Evolutionary conservation across 768 basidiomycete genomes (phyloP).

Genomic region (Clavaria fumosa): DNA sequence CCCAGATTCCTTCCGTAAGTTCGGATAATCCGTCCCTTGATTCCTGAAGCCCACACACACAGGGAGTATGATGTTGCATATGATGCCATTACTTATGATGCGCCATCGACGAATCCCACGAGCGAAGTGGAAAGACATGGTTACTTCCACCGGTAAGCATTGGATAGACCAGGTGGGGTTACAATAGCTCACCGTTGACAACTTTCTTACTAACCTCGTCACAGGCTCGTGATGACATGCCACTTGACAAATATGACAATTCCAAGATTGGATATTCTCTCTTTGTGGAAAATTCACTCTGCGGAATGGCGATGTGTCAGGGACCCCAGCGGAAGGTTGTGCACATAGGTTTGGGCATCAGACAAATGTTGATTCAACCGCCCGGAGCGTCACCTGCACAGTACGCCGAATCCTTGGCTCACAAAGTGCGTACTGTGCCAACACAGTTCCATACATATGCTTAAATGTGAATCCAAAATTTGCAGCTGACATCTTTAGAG

Average conservation of each 20-base stretch:
- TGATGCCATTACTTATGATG: slow-evolving; percentile 78
- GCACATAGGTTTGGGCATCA: slow-evolving; percentile 71
- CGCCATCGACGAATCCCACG: slow-evolving; percentile 66
- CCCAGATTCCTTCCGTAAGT: slow-evolving; percentile 55
- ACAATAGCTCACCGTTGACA: slow-evolving; percentile 1
- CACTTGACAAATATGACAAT: slow-evolving; percentile 46
- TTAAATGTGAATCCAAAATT: too few species aligned
- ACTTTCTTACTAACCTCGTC: slow-evolving; percentile 1
- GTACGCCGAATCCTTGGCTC: slow-evolving; percentile 60
- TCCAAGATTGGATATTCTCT: slow-evolving; percentile 76
- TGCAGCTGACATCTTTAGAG: slow-evolving; percentile 28
- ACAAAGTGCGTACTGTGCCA: slow-evolving; percentile 39
- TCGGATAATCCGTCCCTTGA: background rate
- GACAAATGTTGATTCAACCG: slow-evolving; percentile 49
- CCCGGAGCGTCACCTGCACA: slow-evolving; percentile 38
- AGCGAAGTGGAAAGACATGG: slow-evolving; percentile 54
- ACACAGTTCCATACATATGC: background rate
- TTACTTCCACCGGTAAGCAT: slow-evolving; percentile 49
- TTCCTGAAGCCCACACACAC: background rate
- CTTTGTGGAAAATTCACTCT: slow-evolving; percentile 47
- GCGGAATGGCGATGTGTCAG: slow-evolving; percentile 80
- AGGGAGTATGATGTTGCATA: slow-evolving; percentile 60
- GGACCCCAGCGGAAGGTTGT: slow-evolving; percentile 60
- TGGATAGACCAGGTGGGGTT: slow-evolving; percentile 63
- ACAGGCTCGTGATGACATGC: slow-evolving; percentile 42